Evolutionary conservation across 768 basidiomycete species (phyloP).

Genomic region (Exsudoporus frostii): DNA sequence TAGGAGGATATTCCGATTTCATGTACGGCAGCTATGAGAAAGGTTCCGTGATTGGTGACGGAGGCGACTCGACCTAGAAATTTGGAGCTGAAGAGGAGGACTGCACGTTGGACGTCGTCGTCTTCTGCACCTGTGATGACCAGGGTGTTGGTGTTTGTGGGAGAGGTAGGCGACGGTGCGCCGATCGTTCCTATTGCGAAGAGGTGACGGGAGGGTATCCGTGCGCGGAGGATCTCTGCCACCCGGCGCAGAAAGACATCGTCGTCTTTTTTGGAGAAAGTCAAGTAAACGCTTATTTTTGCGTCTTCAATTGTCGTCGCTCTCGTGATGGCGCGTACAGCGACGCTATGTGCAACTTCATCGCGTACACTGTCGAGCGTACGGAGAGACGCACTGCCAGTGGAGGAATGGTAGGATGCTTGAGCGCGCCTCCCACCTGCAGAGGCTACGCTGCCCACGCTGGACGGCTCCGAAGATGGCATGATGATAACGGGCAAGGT

Average conservation of each 20-base stretch:
- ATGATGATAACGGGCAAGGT: conserved; percentile 1
- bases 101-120: conserved; percentile 61
- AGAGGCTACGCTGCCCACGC: conserved; percentile 7
- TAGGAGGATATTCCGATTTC: conserved; percentile 53
- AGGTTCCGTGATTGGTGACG: conserved; percentile 33
- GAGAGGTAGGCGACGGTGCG: conserved; percentile 26
- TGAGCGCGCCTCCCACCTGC: conserved; percentile 1
- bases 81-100: conserved; percentile 62
- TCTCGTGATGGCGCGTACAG: conserved; percentile 50
- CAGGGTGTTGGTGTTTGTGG: conserved; percentile 40
- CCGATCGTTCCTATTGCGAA: conserved; percentile 55
- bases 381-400: conserved; percentile 23
- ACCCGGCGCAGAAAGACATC: conserved; percentile 55
- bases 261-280: conserved; percentile 56
- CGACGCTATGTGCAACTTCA: conserved; percentile 57
- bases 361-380: conserved; percentile 60
- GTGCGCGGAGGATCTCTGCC: conserved; percentile 43
- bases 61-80: conserved; percentile 59
- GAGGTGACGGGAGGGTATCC: conserved; percentile 44
- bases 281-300: conserved; percentile 57
- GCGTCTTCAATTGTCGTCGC: conserved; percentile 50
- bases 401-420: conserved; percentile 1
- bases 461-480: conserved; percentile 30
- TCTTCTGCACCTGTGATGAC: conserved; percentile 56
- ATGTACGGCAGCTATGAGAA: conserved; percentile 46